Evolutionary conservation across 176 grass and related monocot species (phyloP), one percentile per base, ranked within the genome.

Genomic region (Carex parvula): DNA sequence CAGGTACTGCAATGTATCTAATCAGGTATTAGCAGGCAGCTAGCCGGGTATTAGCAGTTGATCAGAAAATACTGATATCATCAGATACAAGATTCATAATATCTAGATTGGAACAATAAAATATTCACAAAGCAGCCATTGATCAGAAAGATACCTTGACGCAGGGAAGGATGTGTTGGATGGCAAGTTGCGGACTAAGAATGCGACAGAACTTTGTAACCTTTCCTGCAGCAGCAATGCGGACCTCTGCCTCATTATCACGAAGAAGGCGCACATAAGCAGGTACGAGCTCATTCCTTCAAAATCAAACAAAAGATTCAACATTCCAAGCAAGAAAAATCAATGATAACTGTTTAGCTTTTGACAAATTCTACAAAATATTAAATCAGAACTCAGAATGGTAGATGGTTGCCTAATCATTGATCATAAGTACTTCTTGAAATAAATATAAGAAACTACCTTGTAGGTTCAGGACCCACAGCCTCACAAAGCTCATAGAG

Each of bases 211-310:
- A 98, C 57, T 95, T 98, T 3, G 92, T 95, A 87, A 98, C 95
- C 89, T 98, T 98, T 58, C 92, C 95, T 32, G 95, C 95, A 84
- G 95, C 91, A 60, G 95, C 95, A 80, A 98, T 98, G 48, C 95
- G 88, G 78, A 98, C 95, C 84, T 98, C 95, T 87, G 95, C 89
- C 79, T 98, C 95, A 79, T 98, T 98, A 81, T 98, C 95, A 87
- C 91, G 89, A 69, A 98, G 92, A 78, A 98, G 92, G 18, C 92
- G 89, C 74, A 95, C 95, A 89, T 98, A 98, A 55, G 95, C 92
- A 21, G 89, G 93, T 29, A 98, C 89, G 68, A 98, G 75, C 74
- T 98, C 91, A 83, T 20, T 85, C 63, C 92, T 98, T 79, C 61
- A 88, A 69, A 41, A 75, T 65, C 37, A 5, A 59, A 61, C 57